Conservation (phyloP, 2,329 filamentous ascomycete species). For the Fonsecaea nubica region DNA sequence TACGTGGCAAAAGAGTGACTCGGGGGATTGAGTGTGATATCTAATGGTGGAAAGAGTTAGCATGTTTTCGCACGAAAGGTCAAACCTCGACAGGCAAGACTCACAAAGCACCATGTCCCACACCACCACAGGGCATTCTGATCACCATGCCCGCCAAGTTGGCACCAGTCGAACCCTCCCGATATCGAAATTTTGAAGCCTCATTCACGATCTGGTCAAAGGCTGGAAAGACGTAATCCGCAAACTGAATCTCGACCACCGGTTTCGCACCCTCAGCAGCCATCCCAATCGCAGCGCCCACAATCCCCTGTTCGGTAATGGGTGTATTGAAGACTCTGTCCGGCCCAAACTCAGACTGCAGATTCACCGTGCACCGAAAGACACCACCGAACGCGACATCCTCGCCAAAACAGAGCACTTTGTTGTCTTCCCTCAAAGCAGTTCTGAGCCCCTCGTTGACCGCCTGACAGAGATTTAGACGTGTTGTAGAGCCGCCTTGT, state of each 20-base stretch:
- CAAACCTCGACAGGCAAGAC: conserved; percentile 45
- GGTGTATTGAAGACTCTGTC: conserved; percentile 96
- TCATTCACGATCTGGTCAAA: conserved; percentile 95
- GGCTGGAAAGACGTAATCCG: conserved; percentile 89
- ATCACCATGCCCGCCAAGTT: conserved; percentile 80
- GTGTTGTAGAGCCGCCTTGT: conserved; percentile 1
- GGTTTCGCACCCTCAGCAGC: conserved; percentile 90
- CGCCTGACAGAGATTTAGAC: conserved; percentile 86
- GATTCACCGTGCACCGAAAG: conserved; percentile 89
- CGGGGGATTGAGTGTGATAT: conserved; percentile 88
- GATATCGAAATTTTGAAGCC: conserved; percentile 84
- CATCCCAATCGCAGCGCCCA: conserved; percentile 88
- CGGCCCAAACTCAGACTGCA: conserved; percentile 82
- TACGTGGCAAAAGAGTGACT: conserved; percentile 85
- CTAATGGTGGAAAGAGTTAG: conserved; percentile 1
- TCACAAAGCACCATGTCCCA: conserved; percentile 86
- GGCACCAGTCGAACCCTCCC: conserved; percentile 69
- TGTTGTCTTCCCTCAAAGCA: conserved; percentile 80
- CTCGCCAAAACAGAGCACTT: conserved; percentile 92
- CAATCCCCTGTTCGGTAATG: conserved; percentile 88
- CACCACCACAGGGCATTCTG: conserved; percentile 88
- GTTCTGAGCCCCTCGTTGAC: conserved; percentile 88
- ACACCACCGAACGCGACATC: conserved; percentile 97
- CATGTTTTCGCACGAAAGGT: not conserved
- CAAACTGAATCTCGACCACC: conserved; percentile 92